Evolutionary conservation across 495 filamentous ascomycete species (phyloP).

Genomic region (Glonium stellatum): DNA sequence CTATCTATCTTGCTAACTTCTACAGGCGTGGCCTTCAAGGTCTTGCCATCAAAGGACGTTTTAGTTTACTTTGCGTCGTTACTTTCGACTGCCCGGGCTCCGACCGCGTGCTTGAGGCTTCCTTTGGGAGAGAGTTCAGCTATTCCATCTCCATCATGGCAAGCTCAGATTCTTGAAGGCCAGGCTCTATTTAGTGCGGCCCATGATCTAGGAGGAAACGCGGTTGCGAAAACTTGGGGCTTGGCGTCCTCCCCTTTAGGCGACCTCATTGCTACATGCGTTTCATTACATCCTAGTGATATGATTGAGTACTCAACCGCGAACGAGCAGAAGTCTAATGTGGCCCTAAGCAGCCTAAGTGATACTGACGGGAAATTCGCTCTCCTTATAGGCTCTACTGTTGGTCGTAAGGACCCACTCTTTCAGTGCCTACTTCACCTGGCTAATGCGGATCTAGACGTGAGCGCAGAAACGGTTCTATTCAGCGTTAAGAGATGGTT

Average conservation of each 20-base stretch:
- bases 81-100: conserved; percentile 8
- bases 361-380: background rate
- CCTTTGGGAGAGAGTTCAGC: background rate
- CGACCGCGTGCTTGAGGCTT: conserved; percentile 13
- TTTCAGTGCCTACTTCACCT: conserved; percentile 3
- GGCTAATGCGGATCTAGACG: background rate
- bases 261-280: conserved; percentile 38
- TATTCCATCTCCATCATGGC: conserved; percentile 14
- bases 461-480: conserved; percentile 11
- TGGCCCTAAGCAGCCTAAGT: conserved; percentile 36
- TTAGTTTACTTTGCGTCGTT: conserved; percentile 16
- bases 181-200: conserved; percentile 39
- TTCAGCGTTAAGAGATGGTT: conserved; percentile 21
- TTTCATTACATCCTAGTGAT: conserved; percentile 47
- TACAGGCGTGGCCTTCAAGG: conserved; percentile 12
- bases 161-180: conserved; percentile 12
- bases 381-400: conserved; percentile 1
- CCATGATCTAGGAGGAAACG: conserved; percentile 41
- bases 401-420: background rate
- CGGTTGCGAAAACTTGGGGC: conserved; percentile 45
- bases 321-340: conserved; percentile 35
- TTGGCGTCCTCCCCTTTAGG: conserved; percentile 37
- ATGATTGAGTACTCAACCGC: conserved; percentile 46
- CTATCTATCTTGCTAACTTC: background rate
- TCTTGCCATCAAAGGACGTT: background rate